A percentile compares a stretch with the other conserved stretches of the same genome.
phyloP scores from a whole-genome alignment of 129 eudicot genomes.

The Escallonia rubra region DNA sequence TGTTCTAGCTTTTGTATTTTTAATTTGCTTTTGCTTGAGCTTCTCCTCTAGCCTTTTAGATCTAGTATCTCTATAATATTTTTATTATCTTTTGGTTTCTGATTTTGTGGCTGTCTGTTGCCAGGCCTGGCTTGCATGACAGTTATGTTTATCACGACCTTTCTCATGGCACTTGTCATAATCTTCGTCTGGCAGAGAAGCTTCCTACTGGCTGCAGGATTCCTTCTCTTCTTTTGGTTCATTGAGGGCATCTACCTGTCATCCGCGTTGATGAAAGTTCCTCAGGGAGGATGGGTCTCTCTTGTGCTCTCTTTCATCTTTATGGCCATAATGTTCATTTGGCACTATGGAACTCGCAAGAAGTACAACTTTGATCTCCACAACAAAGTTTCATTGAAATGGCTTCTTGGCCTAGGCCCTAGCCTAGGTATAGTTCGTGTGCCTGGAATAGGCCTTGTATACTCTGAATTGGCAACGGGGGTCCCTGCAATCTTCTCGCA shows the following conservation, averaged over 20 bases:
- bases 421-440: slow-evolving; percentile 95
- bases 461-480: slow-evolving; percentile 90
- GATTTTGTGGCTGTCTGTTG: slow-evolving; percentile 15
- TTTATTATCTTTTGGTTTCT: not conserved
- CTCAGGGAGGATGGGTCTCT: slow-evolving; percentile 98
- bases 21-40: too few relatives aligned
- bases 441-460: slow-evolving; percentile 89
- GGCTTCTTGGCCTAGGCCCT: slow-evolving; percentile 95
- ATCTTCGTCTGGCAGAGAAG: slow-evolving; percentile 73
- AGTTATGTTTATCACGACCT: slow-evolving; percentile 78
- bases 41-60: too few relatives aligned
- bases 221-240: slow-evolving; percentile 59
- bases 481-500: slow-evolving; percentile 91
- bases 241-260: slow-evolving; percentile 67
- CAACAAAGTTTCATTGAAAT: slow-evolving; percentile 83
- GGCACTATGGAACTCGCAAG: slow-evolving; percentile 92
- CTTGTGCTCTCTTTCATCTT: slow-evolving; percentile 59
- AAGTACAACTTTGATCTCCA: slow-evolving; percentile 85
- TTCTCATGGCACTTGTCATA: slow-evolving; percentile 75
- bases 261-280: slow-evolving; percentile 64
- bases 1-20: too few relatives aligned
- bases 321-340: slow-evolving; percentile 59
- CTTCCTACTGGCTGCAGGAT: slow-evolving; percentile 31
- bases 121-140: slow-evolving; percentile 93
- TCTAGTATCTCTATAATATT: too few relatives aligned